phyloP scores from a whole-genome alignment of 345 rosid species.

The Moricandia moricandioides region DNA sequence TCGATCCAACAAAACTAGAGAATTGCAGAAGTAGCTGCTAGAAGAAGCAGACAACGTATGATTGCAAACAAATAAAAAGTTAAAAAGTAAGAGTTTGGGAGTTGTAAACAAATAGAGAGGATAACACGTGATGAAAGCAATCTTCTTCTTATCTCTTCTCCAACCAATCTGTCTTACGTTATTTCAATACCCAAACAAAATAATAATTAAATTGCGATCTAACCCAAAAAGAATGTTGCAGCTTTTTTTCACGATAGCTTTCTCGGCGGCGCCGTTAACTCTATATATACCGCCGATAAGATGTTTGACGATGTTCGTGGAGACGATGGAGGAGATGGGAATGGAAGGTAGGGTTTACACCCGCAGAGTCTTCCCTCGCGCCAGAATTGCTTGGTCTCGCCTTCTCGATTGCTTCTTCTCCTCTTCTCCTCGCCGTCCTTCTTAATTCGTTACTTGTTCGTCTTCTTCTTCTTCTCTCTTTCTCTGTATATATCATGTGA shows the following conservation, averaged over 20 bases:
- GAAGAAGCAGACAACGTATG: slow-evolving; percentile 12
- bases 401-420: slow-evolving; percentile 60
- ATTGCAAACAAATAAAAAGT: not conserved
- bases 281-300: slow-evolving; percentile 81
- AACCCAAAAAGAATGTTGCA: slow-evolving; percentile 44
- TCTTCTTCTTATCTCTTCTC: slow-evolving; percentile 16
- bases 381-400: slow-evolving; percentile 65
- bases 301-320: slow-evolving; percentile 72
- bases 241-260: slow-evolving; percentile 74
- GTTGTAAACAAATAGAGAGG: not conserved
- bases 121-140: slow-evolving; percentile 28
- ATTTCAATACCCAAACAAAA: not conserved
- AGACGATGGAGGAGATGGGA: slow-evolving; percentile 62
- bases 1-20: slow-evolving; percentile 7
- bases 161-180: not conserved
- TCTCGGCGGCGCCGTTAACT: slow-evolving; percentile 85
- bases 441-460: slow-evolving; percentile 8
- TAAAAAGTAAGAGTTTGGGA: not conserved
- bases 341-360: slow-evolving; percentile 63
- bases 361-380: slow-evolving; percentile 60
- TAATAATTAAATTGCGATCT: not conserved
- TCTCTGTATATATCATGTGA: slow-evolving; percentile 11
- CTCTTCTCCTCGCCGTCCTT: slow-evolving; percentile 29
- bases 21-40: slow-evolving; percentile 5
- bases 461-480: not conserved